Evolutionary conservation across 2,329 filamentous ascomycete genomes (phyloP).

Genomic region (Penicillium sp.): DNA sequence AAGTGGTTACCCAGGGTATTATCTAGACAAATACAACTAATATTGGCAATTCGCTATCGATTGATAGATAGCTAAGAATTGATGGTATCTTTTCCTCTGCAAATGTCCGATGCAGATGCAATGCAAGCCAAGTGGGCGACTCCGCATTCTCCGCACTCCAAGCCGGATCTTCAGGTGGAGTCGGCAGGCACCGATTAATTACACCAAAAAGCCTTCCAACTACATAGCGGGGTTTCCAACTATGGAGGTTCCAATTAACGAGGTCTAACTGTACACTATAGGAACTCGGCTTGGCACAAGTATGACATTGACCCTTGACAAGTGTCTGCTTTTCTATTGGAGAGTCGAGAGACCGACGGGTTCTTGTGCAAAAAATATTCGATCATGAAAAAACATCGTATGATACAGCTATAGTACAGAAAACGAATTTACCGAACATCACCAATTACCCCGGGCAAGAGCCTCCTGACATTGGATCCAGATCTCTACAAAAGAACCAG

Average conservation of each 20-base stretch:
- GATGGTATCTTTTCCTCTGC: not conserved
- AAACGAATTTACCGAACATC: not conserved
- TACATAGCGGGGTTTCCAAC: no score
- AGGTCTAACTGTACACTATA: no score
- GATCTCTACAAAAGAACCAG: constrained; percentile 22
- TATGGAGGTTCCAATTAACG: no score
- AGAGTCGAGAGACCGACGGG: constrained; percentile 1
- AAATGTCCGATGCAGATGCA: not conserved
- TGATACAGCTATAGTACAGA: constrained; percentile 6
- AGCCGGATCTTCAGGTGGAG: not conserved
- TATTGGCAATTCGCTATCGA: no score
- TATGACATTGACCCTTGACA: not conserved
- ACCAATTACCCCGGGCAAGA: constrained; percentile 5
- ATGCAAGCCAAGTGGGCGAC: not conserved
- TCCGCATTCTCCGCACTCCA: constrained; percentile 1
- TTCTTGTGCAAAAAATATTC: not conserved
- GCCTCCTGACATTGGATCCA: constrained; percentile 31
- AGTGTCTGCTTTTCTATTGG: constrained; percentile 10
- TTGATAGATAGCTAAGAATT: not conserved
- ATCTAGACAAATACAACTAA: no score
- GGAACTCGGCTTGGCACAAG: not conserved
- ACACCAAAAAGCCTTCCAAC: no score
- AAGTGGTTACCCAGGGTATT: no score
- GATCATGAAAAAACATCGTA: not conserved
- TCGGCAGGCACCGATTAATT: not conserved